phyloP scores from a whole-genome alignment of 441 rosid genomes.

The Aleurites moluccanus region DNA sequence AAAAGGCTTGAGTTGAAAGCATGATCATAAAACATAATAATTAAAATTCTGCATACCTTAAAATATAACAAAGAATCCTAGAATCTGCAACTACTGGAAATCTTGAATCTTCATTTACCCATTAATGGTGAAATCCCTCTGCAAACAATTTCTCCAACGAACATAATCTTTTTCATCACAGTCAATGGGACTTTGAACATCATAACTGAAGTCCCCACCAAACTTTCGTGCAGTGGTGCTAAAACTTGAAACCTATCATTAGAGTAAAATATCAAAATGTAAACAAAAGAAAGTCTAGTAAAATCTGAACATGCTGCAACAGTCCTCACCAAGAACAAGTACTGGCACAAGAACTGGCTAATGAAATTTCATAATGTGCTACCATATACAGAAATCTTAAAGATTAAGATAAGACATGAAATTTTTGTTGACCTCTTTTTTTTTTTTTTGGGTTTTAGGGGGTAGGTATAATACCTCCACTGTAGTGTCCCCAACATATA shows the following conservation, averaged over 20 bases:
- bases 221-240: constrained; percentile 49
- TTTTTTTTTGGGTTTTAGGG: not conserved
- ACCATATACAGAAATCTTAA: not conserved
- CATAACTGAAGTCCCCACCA: constrained; percentile 29
- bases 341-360: not conserved
- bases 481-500: constrained; percentile 49
- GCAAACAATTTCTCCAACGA: constrained; percentile 77
- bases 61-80: not conserved
- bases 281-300: not conserved
- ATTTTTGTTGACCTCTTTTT: no score
- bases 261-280: not conserved
- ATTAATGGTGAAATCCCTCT: constrained; percentile 88
- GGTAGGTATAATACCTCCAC: constrained; percentile 52
- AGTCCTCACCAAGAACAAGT: not conserved
- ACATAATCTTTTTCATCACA: constrained; percentile 56
- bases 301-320: not conserved
- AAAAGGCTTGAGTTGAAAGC: constrained; percentile 16
- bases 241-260: constrained; percentile 80
- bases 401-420: not conserved
- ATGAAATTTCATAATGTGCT: constrained; percentile 8
- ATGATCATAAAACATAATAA: not conserved
- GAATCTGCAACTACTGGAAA: not conserved
- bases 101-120: constrained; percentile 34
- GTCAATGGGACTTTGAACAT: constrained; percentile 37
- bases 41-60: not conserved